Conservation (phyloP, 148 eudicot genomes). For the Silene latifolia region DNA sequence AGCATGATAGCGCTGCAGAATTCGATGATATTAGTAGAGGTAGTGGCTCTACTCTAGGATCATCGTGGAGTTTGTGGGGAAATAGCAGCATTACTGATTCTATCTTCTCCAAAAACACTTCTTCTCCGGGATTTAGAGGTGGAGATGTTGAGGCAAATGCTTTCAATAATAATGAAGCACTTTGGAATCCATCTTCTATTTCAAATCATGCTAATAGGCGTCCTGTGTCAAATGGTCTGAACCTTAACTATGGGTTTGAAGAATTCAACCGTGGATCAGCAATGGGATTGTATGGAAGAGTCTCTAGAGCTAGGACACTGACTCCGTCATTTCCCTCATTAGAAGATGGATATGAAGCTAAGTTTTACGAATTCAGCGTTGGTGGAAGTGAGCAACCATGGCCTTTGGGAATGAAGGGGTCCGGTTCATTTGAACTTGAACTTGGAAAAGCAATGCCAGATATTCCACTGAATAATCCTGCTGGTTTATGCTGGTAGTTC, state of each 20-base stretch:
- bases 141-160: conserved; percentile 37
- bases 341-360: conserved; percentile 43
- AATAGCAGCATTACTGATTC: conserved; percentile 43
- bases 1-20: conserved; percentile 43
- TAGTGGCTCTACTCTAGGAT: conserved; percentile 41
- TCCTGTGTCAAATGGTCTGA: conserved; percentile 26
- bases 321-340: conserved; percentile 42
- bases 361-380: conserved; percentile 46
- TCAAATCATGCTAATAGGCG: conserved; percentile 44
- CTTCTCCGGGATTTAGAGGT: conserved; percentile 43
- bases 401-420: conserved; percentile 63
- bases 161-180: conserved; percentile 50
- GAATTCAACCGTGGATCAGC: conserved; percentile 36
- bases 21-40: conserved; percentile 50
- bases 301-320: conserved; percentile 28
- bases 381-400: conserved; percentile 54
- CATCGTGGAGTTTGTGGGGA: conserved; percentile 68
- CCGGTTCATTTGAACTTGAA: conserved; percentile 61
- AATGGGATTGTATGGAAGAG: conserved; percentile 44
- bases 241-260: conserved; percentile 35
- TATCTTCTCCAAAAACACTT: conserved; percentile 38
- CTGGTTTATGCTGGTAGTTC: conserved; percentile 74
- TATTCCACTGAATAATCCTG: conserved; percentile 55
- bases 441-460: conserved; percentile 61
- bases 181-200: conserved; percentile 63